Conservation (phyloP, 139 green algal species). For the Ettlia oleoabundans region DNA sequence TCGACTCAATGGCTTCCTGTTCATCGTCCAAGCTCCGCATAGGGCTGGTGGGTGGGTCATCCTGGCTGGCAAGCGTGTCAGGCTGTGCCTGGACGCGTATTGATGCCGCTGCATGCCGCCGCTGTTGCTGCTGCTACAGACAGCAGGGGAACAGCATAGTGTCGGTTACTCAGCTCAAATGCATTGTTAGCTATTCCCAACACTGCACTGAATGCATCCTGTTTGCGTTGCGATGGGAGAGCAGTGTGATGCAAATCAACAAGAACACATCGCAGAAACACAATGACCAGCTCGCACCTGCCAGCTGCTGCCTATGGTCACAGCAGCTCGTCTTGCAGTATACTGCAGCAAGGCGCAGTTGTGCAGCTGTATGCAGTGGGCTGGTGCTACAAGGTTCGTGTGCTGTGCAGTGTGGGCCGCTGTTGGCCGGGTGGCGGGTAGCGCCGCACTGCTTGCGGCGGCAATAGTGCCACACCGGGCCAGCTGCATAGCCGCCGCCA, state of each 20-base stretch:
- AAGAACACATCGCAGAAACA: too few species aligned
- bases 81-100: not conserved
- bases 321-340: too few species aligned
- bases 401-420: not conserved
- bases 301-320: too few species aligned
- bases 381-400: conserved; percentile 1
- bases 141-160: not conserved
- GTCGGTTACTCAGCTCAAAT: not conserved
- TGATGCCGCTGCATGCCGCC: not conserved
- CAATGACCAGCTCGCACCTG: too few species aligned
- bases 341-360: not conserved
- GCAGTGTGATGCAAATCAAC: too few species aligned
- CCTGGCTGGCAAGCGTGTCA: not conserved
- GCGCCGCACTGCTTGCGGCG: not conserved
- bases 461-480: not conserved
- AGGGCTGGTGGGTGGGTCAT: not conserved
- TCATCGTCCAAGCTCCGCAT: not conserved
- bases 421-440: not conserved
- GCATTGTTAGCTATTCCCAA: too few species aligned
- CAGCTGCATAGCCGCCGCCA: not conserved
- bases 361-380: conserved; percentile 2
- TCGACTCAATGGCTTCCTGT: not conserved
- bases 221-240: too few species aligned
- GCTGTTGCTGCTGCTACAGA: not conserved
- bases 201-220: too few species aligned